phyloP scores from a whole-genome alignment of 768 basidiomycete species.

The Tremella fuciformis region DNA sequence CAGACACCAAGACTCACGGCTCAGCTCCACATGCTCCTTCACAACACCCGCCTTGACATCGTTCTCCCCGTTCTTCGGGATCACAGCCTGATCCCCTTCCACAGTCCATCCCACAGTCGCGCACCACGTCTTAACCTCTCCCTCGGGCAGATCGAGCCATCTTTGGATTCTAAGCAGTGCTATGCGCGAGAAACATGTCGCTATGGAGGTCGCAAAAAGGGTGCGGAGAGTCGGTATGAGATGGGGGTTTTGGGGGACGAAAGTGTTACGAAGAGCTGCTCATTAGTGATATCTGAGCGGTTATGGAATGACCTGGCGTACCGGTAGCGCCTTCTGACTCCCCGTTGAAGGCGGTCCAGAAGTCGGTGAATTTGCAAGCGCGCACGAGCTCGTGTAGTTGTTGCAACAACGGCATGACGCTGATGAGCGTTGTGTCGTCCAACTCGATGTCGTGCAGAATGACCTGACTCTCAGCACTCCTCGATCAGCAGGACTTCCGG shows the following conservation, averaged over 20 bases:
- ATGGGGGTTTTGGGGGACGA: slow-evolving; percentile 45
- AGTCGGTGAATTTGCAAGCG: slow-evolving; percentile 46
- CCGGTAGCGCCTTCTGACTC: slow-evolving; percentile 40
- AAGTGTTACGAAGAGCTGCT: slow-evolving; percentile 41
- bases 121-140: slow-evolving; percentile 35
- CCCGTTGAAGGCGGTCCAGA: slow-evolving; percentile 45
- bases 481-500: not conserved
- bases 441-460: slow-evolving; percentile 46
- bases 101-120: slow-evolving; percentile 46
- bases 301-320: slow-evolving; percentile 18
- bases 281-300: not conserved
- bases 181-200: slow-evolving; percentile 49
- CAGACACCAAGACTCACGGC: slow-evolving; percentile 42
- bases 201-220: slow-evolving; percentile 47
- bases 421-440: slow-evolving; percentile 41
- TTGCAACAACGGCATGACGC: slow-evolving; percentile 41
- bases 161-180: slow-evolving; percentile 32
- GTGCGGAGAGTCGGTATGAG: slow-evolving; percentile 37
- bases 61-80: slow-evolving; percentile 52
- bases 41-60: slow-evolving; percentile 53
- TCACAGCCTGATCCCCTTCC: slow-evolving; percentile 44
- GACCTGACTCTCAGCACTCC: slow-evolving; percentile 15
- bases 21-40: slow-evolving; percentile 51
- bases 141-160: slow-evolving; percentile 47
- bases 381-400: slow-evolving; percentile 39